Conservation (phyloP, 2,329 filamentous ascomycete species). For the Botryotinia calthae region DNA sequence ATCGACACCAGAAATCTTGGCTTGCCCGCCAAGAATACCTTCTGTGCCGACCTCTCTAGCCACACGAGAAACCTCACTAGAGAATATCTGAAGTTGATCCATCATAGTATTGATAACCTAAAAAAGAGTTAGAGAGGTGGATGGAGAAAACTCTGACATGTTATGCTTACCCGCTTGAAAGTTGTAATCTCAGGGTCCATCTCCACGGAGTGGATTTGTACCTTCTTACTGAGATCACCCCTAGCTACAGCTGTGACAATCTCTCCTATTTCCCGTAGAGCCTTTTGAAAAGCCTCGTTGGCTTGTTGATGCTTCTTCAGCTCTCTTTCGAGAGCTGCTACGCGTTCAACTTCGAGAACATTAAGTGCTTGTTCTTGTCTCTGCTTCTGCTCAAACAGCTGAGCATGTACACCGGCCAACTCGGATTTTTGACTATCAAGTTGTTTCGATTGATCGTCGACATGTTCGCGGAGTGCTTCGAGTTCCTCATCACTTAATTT, state of each 20-base stretch:
- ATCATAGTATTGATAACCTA: constrained; percentile 91
- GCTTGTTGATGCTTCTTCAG: constrained; percentile 96
- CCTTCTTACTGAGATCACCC: constrained; percentile 94
- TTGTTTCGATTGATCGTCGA: constrained; percentile 89
- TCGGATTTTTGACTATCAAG: constrained; percentile 87
- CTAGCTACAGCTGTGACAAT: constrained; percentile 96
- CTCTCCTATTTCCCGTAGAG: constrained; percentile 90
- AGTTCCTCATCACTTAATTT: constrained; percentile 76
- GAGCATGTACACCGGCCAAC: constrained; percentile 79
- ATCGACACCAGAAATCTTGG: constrained; percentile 88
- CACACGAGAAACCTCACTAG: constrained; percentile 91
- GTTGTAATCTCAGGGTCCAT: constrained; percentile 98
- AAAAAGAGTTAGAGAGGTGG: neutral
- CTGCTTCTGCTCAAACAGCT: constrained; percentile 81
- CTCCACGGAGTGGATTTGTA: constrained; percentile 90
- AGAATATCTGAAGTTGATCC: constrained; percentile 95
- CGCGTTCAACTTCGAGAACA: constrained; percentile 80
- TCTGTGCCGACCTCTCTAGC: constrained; percentile 96
- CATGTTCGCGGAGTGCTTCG: constrained; percentile 80
- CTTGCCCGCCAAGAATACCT: constrained; percentile 89
- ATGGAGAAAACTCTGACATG: neutral
- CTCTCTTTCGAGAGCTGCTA: constrained; percentile 86
- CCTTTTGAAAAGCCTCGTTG: constrained; percentile 98
- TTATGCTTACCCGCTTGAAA: constrained; percentile 76
- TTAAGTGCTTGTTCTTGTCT: constrained; percentile 80